These are phyloP conservation scores for Citrus hindsii DNA, from an alignment of 345 rosid species.

Conservation along the genomic window DNA sequence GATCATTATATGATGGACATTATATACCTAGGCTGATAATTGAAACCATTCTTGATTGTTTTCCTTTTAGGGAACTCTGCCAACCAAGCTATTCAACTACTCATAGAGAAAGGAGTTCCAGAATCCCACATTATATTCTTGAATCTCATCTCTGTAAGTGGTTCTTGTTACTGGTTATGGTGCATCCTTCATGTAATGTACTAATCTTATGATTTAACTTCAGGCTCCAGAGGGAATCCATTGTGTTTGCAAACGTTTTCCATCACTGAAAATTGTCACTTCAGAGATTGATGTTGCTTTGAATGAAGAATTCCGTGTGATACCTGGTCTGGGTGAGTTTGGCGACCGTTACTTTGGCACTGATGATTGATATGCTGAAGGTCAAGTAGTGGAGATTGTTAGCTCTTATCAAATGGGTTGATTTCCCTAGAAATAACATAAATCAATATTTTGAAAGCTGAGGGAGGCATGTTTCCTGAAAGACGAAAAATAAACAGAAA, in stretches of 20 bases:
- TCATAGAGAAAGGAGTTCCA: constrained; percentile 90
- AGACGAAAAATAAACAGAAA: no score
- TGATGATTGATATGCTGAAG: constrained; percentile 52
- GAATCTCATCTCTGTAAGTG: constrained; percentile 83
- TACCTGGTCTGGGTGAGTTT: constrained; percentile 98
- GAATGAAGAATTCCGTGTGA: constrained; percentile 84
- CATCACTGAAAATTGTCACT: constrained; percentile 84
- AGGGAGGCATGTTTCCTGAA: neutral
- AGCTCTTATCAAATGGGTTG: constrained; percentile 4
- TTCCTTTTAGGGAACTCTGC: constrained; percentile 81
- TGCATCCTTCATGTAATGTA: neutral
- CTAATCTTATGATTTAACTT: neutral
- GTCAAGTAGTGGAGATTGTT: neutral
- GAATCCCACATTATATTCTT: constrained; percentile 95
- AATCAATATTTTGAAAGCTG: constrained; percentile 4
- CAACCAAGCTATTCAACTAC: constrained; percentile 85
- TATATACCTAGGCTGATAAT: neutral
- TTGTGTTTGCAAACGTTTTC: constrained; percentile 81
- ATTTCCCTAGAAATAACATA: neutral
- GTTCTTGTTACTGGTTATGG: neutral
- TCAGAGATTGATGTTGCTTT: constrained; percentile 87
- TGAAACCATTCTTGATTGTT: neutral
- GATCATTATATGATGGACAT: neutral
- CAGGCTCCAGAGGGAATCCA: constrained; percentile 99
- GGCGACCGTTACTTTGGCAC: constrained; percentile 99